Percentiles rank a stretch among this genome's conserved stretches.
These are phyloP conservation scores for Tuber calosporum DNA, from an alignment of 495 filamentous ascomycete genomes.

Conservation along the genomic window DNA sequence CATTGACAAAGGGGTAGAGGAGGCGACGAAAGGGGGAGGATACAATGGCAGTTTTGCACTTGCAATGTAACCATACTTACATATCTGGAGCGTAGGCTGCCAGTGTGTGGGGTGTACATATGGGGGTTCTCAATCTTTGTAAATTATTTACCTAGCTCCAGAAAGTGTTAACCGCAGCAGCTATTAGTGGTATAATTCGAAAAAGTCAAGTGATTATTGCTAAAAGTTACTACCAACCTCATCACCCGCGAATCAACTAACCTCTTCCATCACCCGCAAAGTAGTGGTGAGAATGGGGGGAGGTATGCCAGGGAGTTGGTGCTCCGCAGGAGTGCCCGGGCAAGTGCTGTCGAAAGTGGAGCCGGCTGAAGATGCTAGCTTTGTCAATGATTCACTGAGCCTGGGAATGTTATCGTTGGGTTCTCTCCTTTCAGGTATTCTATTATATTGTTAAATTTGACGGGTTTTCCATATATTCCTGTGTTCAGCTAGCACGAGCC, in stretches of 20 bases:
- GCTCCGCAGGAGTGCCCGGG: not conserved
- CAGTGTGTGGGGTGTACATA: not conserved
- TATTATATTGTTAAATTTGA: no score
- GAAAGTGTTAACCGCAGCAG: no score
- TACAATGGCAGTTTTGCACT: not conserved
- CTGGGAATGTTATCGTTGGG: no score
- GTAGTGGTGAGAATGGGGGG: not conserved
- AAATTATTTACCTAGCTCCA: not conserved
- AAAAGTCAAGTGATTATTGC: no score
- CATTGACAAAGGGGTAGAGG: no score
- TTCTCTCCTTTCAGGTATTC: no score
- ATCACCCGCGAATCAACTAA: not conserved
- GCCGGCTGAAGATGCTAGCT: not conserved
- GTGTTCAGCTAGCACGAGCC: no score
- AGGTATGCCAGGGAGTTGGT: not conserved
- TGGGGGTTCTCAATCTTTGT: not conserved
- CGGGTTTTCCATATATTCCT: no score
- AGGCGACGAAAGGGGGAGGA: not conserved
- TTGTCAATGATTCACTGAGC: no score
- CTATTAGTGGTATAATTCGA: no score
- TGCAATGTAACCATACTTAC: not conserved
- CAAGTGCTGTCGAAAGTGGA: not conserved
- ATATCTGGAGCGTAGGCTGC: not conserved
- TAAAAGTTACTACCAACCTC: not conserved
- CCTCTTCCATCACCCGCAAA: not conserved